A percentile compares a stretch with the other conserved stretches of the same genome.
These are phyloP conservation scores for Salisapilia sapeloensis DNA, from an alignment of 352 stramenopile species.

Conservation along the genomic window DNA sequence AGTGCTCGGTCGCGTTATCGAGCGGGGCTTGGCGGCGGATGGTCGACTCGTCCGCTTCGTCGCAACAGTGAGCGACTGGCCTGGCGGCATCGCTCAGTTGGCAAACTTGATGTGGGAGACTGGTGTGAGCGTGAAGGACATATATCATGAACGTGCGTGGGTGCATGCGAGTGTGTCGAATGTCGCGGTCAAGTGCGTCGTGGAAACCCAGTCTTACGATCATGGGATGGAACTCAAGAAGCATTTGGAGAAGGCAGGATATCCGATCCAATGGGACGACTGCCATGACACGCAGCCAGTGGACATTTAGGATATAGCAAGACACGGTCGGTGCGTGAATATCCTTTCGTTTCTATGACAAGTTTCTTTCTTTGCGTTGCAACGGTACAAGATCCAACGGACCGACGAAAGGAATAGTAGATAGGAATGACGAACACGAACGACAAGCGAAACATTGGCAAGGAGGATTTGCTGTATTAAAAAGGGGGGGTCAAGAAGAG, in stretches of 20 bases:
- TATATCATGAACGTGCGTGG: conserved; percentile 95
- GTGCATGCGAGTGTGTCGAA: conserved; percentile 90
- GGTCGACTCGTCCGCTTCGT: conserved; percentile 92
- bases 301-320: conserved; percentile 3
- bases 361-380: background rate
- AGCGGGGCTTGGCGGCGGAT: conserved; percentile 94
- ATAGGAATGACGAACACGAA: background rate
- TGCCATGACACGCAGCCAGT: conserved; percentile 10
- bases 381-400: background rate
- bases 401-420: background rate
- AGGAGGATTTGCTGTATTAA: too few species aligned
- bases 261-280: conserved; percentile 75
- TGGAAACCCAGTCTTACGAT: conserved; percentile 90
- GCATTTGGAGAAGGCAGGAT: conserved; percentile 67
- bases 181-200: conserved; percentile 91
- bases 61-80: conserved; percentile 91
- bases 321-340: background rate
- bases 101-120: conserved; percentile 82
- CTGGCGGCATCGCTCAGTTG: conserved; percentile 86
- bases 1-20: conserved; percentile 90
- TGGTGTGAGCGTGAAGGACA: conserved; percentile 91
- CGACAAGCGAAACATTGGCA: too few species aligned
- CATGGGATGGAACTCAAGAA: conserved; percentile 82
- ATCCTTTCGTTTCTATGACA: background rate
- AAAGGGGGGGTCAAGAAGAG: too few species aligned